Base-by-base conservation (phyloP, 2,329 filamentous ascomycete species). In the Paraphaeosphaeria sporulosa region DNA sequence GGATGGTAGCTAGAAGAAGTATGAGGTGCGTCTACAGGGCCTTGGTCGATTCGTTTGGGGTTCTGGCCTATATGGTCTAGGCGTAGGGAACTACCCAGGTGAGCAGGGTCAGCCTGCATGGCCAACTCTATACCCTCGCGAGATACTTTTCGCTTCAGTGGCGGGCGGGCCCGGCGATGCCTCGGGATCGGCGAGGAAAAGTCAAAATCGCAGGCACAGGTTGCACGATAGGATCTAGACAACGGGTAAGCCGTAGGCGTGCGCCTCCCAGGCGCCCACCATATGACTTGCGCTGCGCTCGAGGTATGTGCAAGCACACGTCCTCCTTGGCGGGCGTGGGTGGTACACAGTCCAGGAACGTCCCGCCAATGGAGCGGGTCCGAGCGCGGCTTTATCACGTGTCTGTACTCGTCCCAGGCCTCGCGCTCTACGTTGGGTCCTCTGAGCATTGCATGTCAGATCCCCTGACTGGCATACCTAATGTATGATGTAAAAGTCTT, bases 401-500 rank as follows among this genome's bases (percentile, higher is more conserved):
- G 36, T n/a, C 36, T 1, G 4, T 17, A n/a, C 5, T 15, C 17
- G 36, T 7, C 13, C 36, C 34, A 9, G 15, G 9, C 12, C 15
- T 15, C 36, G 1, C 13, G 3, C 36, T 40, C 36, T 17, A 17
- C 13, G 13, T 3, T 6, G 4, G 12, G 36, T 3, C 36, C 12
- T 40, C 3, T 40, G n/a, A n/a, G n/a, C n/a, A n/a, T n/a, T n/a
- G n/a, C n/a, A n/a, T n/a, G n/a, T n/a, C n/a, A n/a, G n/a, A n/a
- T n/a, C n/a, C n/a, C n/a, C n/a, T n/a, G 17, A 40, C 15, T 9
- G 13, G 4, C 15, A 40, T n/a, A 5, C 4, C 38, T 17, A 19
- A n/a, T 1, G 1, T 6, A 15, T 19, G 1, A 0, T n/a, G 2
- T 9, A 40, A 17, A n/a, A n/a, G 9, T 7, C 17, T 3, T 19